Evolutionary conservation across 208 protist species (phyloP), one percentile per base, ranked within the genome.

Genomic region (Leishmania major): DNA sequence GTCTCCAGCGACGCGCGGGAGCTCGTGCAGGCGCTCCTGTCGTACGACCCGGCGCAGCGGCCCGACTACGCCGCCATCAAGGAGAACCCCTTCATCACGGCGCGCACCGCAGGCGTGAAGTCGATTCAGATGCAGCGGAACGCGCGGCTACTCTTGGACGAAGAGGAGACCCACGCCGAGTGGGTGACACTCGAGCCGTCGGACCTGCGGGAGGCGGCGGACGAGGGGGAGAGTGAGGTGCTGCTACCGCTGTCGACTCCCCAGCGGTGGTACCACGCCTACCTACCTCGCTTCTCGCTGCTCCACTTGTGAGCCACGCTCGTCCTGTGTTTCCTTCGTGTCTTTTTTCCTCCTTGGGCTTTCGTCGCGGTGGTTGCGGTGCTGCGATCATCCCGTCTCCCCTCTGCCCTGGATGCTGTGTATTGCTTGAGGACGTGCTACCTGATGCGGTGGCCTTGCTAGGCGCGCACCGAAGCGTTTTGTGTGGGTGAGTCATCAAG

Each of bases 151-250:
- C 55, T 66, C 59, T 49, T 76, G 22, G 80, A 78, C 5, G 84
- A 93, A 45, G 70, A 81, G 72, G 66, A 80, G 66, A 90, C 90
- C 71, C 69, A 77, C 49, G 85, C 84, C 17, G 90, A 95, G 72
- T 95, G 91, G 91, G 88, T 95, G 11, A 81, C 87, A 70, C 81
- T 95, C 22, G 87, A 86, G 49, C 79, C 76, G 13, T 74, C 85
- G 3, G 75, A 83, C 60, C 22, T 83, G 84, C 40, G 22, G 53
- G 70, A 25, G 35, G 55, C 13, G 79, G 17, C 13, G 51, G 67
- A 74, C 47, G 74, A 83, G 73, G 75, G 69, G 40, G 84, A 80
- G 25, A 71, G 78, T 11, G 80, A 72, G 53, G 78, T 79, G 37
- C 59, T 81, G 25, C 40, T 87, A 1, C 78, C 79, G 0, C 53